Conservation (phyloP, 2,329 filamentous ascomycete species). For the Aspergillus clavatus region DNA sequence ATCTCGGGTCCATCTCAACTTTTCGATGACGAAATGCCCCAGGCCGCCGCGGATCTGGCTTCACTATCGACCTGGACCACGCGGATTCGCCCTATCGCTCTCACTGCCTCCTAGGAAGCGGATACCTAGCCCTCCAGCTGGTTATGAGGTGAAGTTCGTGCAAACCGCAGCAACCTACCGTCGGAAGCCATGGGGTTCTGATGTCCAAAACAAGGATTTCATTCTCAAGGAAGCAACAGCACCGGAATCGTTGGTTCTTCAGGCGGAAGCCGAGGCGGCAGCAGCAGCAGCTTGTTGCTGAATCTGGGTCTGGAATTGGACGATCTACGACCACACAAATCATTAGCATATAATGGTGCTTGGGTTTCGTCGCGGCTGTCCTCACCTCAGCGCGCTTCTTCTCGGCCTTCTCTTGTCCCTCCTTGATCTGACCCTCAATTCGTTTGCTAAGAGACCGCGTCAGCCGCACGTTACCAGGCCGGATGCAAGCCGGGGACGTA, state of each 20-base stretch:
- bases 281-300: constrained; percentile 32
- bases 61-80: no score
- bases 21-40: neutral
- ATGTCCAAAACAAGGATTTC: no score
- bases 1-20: neutral
- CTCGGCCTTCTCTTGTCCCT: constrained; percentile 61
- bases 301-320: constrained; percentile 37
- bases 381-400: constrained; percentile 60
- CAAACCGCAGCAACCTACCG: neutral
- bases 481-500: constrained; percentile 42
- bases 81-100: no score
- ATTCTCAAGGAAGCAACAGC: no score
- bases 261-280: constrained; percentile 25
- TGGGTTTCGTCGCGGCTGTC: constrained; percentile 1
- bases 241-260: constrained; percentile 11
- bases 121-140: neutral
- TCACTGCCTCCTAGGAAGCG: neutral
- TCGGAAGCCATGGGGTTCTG: neutral
- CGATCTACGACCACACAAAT: constrained; percentile 23
- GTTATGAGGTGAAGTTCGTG: neutral
- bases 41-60: neutral
- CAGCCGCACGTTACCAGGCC: constrained; percentile 3
- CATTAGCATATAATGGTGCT: constrained; percentile 13
- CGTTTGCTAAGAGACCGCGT: constrained; percentile 50
- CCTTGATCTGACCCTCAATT: constrained; percentile 61